Conservation (phyloP, 2,329 filamentous ascomycete genomes). For the Cordyceps militaris region DNA sequence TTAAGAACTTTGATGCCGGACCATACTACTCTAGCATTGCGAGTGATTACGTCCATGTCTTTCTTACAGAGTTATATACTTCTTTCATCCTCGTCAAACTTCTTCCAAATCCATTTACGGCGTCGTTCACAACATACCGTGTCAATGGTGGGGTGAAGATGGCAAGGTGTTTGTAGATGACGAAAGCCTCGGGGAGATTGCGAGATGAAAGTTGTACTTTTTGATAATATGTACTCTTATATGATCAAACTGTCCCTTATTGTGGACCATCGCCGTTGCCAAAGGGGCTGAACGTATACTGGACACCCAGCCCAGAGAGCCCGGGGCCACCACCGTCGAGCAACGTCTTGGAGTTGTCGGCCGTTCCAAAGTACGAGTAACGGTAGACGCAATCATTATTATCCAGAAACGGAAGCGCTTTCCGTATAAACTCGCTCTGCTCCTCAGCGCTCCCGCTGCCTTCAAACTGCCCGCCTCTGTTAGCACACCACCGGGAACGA, state of each 20-base stretch:
- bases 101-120: too few relatives aligned
- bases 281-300: conserved; percentile 12
- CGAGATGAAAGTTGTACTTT: neutral
- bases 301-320: conserved; percentile 6
- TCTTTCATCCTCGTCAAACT: too few relatives aligned
- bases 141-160: too few relatives aligned
- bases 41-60: too few relatives aligned
- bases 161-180: too few relatives aligned
- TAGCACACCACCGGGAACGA: neutral
- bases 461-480: conserved; percentile 12
- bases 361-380: conserved; percentile 31
- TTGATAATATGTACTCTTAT: neutral
- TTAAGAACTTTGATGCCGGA: too few relatives aligned
- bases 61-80: too few relatives aligned
- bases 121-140: too few relatives aligned
- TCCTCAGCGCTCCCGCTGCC: conserved; percentile 30
- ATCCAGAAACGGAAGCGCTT: conserved; percentile 39
- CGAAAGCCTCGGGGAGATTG: too few relatives aligned
- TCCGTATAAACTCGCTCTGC: conserved; percentile 32
- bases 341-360: conserved; percentile 16
- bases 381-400: conserved; percentile 29
- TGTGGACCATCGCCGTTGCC: conserved; percentile 9
- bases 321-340: conserved; percentile 12
- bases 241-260: neutral
- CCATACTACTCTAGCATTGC: too few relatives aligned